Base-by-base conservation (phyloP, 495 filamentous ascomycete genomes). In the Elaphomyces granulatus region DNA sequence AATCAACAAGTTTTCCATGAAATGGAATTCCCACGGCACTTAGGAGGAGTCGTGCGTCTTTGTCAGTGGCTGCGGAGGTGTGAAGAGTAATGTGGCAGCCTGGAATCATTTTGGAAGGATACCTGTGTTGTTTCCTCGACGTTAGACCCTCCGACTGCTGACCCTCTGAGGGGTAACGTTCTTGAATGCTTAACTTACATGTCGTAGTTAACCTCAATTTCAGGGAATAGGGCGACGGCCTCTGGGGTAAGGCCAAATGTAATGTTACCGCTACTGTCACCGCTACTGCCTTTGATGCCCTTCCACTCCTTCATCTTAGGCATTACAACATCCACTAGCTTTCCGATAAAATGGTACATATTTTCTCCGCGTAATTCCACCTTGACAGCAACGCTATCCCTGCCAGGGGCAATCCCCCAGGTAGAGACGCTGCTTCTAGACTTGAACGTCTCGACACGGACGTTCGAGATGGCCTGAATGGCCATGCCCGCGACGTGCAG, bases 221-320 rank as follows among this genome's bases (percentile, higher is more conserved):
- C 90, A 0, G 92, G 92, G 60, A 95, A 96, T 37, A 82, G 51
- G 40, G 77, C 74, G 38, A 94, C 72, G 31, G 72, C 68, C 44
- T 85, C 79, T 23, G 76, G 65, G 4, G 58, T 62, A 44, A 96
- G 64, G 43, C 88, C 87, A 56, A 80, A 94, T 18, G 66, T 68
- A 39, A 98, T 74, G 58, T 98, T 93, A 39, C 90, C 90, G 42
- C 74, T 79, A 49, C 76, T 76, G 58, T 98, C 90, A 45, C 90
- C 90, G 42, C 65, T 67, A 51, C 51, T 70, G 45, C 83, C 88
- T 55, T 71, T 66, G 26, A 94, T 68, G 42, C 90, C 90, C 41
- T 70, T 69, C 76, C 84, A 98, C 42, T 98, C 90, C 68, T 95
- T 98, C 50, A 96, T 87, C 50, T 76, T 78, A 37, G 90, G 90